Conservation (phyloP, 2,329 filamentous ascomycete species). For the Gnomoniopsis sp. region DNA sequence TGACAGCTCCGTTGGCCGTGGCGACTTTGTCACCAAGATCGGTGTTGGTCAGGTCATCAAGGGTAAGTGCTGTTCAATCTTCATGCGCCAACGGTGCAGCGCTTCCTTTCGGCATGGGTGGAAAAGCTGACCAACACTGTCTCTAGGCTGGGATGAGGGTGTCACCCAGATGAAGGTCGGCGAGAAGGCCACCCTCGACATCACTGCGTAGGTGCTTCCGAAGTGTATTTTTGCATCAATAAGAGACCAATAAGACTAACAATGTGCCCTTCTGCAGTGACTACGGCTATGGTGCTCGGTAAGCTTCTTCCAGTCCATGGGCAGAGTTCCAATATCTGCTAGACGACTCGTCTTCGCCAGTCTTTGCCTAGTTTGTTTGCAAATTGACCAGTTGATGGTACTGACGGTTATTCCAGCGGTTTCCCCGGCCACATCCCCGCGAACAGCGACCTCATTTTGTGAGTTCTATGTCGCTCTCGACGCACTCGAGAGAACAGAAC, state of each 20-base stretch:
- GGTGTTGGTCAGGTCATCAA: constrained; percentile 82
- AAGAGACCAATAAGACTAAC: background rate
- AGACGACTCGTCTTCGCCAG: background rate
- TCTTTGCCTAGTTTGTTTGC: background rate
- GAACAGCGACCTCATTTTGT: constrained; percentile 79
- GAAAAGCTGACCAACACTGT: constrained; percentile 14
- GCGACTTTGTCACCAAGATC: constrained; percentile 74
- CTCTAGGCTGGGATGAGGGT: constrained; percentile 77
- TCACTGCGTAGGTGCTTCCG: constrained; percentile 60
- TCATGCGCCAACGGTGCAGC: background rate
- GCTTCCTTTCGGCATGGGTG: background rate
- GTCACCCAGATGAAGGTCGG: constrained; percentile 83
- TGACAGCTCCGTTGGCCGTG: constrained; percentile 77
- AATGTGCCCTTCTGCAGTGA: constrained; percentile 40
- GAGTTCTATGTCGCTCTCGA: constrained; percentile 39
- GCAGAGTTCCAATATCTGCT: background rate
- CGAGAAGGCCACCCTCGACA: constrained; percentile 83
- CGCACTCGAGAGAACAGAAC: background rate
- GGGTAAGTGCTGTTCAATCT: constrained; percentile 50
- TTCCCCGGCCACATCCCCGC: constrained; percentile 76
- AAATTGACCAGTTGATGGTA: background rate
- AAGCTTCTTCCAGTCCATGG: constrained; percentile 28
- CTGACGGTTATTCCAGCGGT: constrained; percentile 50
- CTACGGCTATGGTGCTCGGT: constrained; percentile 62
- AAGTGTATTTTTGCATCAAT: background rate